A percentile compares a stretch with the other conserved stretches of the same genome.
Evolutionary conservation across 768 basidiomycete species (phyloP).

Genomic region (Hericium alpestre): DNA sequence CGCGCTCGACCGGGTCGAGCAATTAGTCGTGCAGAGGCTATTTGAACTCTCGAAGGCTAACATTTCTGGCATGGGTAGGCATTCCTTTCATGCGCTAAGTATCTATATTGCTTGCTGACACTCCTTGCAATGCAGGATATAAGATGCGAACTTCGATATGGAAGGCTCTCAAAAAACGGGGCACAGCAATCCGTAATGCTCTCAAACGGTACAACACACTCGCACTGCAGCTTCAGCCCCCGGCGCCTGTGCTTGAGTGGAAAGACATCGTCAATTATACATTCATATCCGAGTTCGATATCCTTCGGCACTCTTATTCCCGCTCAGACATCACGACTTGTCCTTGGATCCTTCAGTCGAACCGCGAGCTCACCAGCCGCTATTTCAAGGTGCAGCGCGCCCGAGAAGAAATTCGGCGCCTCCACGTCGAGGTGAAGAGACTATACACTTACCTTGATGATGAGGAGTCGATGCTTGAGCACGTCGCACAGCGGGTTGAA

Average conservation of each 20-base stretch:
- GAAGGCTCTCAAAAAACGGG: background rate
- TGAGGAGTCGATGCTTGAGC: background rate
- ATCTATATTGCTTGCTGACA: background rate
- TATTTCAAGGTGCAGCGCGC: background rate
- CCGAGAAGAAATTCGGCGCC: background rate
- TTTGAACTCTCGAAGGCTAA: background rate
- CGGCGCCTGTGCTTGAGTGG: background rate
- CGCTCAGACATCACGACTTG: background rate
- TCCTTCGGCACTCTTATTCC: background rate
- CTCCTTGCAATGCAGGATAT: background rate
- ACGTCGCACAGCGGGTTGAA: too few relatives aligned
- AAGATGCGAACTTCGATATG: background rate
- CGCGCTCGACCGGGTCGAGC: background rate
- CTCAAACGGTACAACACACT: background rate
- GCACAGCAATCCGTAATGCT: background rate
- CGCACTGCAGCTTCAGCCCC: background rate
- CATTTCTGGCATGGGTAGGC: background rate
- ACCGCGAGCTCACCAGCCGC: background rate
- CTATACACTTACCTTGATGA: background rate
- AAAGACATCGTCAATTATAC: background rate
- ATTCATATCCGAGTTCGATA: background rate
- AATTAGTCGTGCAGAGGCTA: background rate
- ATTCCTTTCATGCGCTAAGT: too few relatives aligned
- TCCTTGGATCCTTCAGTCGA: background rate
- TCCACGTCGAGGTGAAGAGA: background rate